Percentiles rank a stretch among this genome's conserved stretches.
Evolutionary conservation across 106 monocot genomes (phyloP).

Genomic region (Apostasia ramifera): DNA sequence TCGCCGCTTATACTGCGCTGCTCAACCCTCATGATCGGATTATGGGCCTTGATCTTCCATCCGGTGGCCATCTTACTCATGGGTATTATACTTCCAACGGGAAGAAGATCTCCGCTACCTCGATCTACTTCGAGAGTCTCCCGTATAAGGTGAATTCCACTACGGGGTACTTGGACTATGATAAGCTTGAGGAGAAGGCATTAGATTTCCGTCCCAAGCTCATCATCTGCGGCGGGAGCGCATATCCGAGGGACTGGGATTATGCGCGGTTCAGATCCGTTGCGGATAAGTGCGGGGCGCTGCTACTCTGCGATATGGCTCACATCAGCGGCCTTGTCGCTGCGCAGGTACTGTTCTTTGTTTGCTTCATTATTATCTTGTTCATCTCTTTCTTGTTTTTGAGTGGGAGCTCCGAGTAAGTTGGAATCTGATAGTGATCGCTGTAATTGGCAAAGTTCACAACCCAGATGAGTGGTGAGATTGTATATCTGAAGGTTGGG

Average conservation of each 20-base stretch:
- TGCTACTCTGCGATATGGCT: conserved; percentile 68
- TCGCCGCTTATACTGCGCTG: conserved; percentile 48
- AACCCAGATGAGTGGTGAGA: too few relatives aligned
- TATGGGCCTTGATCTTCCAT: conserved; percentile 60
- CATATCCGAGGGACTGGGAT: conserved; percentile 67
- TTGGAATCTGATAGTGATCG: too few relatives aligned
- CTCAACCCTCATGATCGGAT: conserved; percentile 55
- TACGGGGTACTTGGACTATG: conserved; percentile 59
- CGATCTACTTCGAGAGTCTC: conserved; percentile 67
- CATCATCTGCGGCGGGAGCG: conserved; percentile 72
- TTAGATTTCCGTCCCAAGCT: conserved; percentile 63
- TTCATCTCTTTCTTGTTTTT: not conserved
- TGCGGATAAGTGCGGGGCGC: conserved; percentile 53
- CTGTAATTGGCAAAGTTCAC: too few relatives aligned
- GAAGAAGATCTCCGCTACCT: conserved; percentile 76
- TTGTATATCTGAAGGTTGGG: too few relatives aligned
- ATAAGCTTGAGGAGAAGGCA: conserved; percentile 81
- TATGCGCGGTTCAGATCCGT: conserved; percentile 39
- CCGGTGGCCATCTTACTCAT: conserved; percentile 53
- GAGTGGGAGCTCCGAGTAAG: too few relatives aligned
- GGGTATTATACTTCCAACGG: conserved; percentile 48
- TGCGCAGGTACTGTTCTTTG: conserved; percentile 33
- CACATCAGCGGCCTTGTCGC: conserved; percentile 74
- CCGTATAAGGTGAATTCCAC: conserved; percentile 54
- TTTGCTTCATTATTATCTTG: not conserved